Conservation (phyloP, 805 yeast species). For the Wickerhamiella allomyrinae region DNA sequence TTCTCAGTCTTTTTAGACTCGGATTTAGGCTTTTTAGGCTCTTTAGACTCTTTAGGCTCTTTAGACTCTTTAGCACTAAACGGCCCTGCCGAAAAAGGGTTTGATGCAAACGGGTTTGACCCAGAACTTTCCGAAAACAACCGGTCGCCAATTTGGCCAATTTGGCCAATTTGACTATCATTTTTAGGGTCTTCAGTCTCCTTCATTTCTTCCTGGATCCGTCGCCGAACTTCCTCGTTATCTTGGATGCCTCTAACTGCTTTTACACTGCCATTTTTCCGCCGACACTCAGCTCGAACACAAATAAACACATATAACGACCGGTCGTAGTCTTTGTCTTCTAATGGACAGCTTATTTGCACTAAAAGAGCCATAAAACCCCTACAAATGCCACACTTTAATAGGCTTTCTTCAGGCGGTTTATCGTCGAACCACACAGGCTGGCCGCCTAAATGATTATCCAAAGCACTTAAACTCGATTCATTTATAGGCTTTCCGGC, state of each 20-base stretch:
- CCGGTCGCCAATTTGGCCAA: conserved; percentile 11
- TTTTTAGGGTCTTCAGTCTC: conserved; percentile 32
- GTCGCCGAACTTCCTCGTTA: conserved; percentile 32
- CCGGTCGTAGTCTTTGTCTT: conserved; percentile 47
- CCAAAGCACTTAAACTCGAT: conserved; percentile 10
- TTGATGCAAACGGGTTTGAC: conserved; percentile 3
- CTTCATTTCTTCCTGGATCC: conserved; percentile 26
- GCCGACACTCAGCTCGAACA: conserved; percentile 44
- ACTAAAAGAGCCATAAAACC: conserved; percentile 47
- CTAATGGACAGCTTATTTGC: conserved; percentile 74
- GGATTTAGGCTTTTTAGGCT: conserved; percentile 1
- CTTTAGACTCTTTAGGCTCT: background rate
- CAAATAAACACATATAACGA: conserved; percentile 73
- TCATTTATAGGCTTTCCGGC: conserved; percentile 19
- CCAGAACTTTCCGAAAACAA: conserved; percentile 6
- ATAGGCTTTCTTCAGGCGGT: conserved; percentile 35
- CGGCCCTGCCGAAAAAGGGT: conserved; percentile 12
- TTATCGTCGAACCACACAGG: conserved; percentile 53
- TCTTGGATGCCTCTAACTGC: conserved; percentile 64
- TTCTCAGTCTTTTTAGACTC: background rate
- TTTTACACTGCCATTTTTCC: conserved; percentile 54
- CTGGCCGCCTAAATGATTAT: conserved; percentile 65
- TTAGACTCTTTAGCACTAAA: conserved; percentile 3
- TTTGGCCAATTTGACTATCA: conserved; percentile 7
- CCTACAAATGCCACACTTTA: conserved; percentile 55